Evolutionary conservation across 495 filamentous ascomycete genomes (phyloP).

Genomic region (Neurospora terricola): DNA sequence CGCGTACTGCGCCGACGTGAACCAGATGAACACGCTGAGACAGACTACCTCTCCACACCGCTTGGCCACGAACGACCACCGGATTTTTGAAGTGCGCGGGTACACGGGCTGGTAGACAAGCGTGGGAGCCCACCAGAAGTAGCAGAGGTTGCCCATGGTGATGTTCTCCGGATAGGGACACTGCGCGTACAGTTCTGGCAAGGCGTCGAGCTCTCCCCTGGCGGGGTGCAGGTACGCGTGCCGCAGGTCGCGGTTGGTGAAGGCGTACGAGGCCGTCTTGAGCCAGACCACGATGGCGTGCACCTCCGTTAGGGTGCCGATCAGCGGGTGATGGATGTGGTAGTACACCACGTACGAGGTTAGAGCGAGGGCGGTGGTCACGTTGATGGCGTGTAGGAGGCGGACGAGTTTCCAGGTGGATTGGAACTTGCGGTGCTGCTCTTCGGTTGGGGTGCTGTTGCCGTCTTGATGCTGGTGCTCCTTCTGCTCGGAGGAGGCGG

Average conservation of each 20-base stretch:
- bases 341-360: slow-evolving; percentile 83
- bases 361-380: slow-evolving; percentile 65
- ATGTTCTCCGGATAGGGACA: slow-evolving; percentile 89
- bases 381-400: slow-evolving; percentile 69
- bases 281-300: slow-evolving; percentile 95
- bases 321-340: slow-evolving; percentile 81
- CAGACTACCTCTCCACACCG: slow-evolving; percentile 64
- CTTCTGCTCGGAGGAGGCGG: slow-evolving; percentile 30
- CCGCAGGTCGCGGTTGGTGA: slow-evolving; percentile 92
- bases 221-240: slow-evolving; percentile 72
- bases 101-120: slow-evolving; percentile 96
- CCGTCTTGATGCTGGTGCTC: slow-evolving; percentile 22
- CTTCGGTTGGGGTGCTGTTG: slow-evolving; percentile 40
- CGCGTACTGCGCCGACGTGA: slow-evolving; percentile 85
- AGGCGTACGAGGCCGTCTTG: slow-evolving; percentile 89
- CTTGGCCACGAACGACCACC: slow-evolving; percentile 80
- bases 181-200: slow-evolving; percentile 71
- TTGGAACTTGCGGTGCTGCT: slow-evolving; percentile 50
- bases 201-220: slow-evolving; percentile 40
- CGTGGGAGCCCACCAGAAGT: slow-evolving; percentile 97
- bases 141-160: slow-evolving; percentile 71
- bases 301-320: slow-evolving; percentile 81
- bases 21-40: slow-evolving; percentile 82
- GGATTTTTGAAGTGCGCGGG: slow-evolving; percentile 64
- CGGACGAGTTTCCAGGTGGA: slow-evolving; percentile 71